Evolutionary conservation across 2,329 filamentous ascomycete genomes (phyloP), one percentile per base, ranked within the genome.

Genomic region (Pseudogymnoascus sp.): DNA sequence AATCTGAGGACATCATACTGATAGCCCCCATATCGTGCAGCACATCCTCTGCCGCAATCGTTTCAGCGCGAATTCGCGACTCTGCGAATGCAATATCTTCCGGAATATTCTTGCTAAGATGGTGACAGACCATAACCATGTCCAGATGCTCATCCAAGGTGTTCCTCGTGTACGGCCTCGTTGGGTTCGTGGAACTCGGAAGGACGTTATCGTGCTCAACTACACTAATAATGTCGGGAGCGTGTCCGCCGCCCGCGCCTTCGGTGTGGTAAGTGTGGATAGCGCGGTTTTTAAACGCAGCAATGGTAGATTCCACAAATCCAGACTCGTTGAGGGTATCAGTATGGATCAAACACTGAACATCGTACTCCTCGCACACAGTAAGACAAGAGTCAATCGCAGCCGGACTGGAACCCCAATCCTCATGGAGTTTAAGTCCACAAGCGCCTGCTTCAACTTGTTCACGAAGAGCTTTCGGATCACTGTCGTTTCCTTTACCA

Each of bases 111-210:
- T 90, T 91, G 61, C 88, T 92, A 8, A 98, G 80, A 72, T 98
- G 93, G 75, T 98, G 93, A 79, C 93, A 98, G 38, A 96, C 91
- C 93, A 97, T 97, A 56, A 97, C 80, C 93, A 98, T 98, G 78
- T 98, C 93, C 12, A 97, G 84, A 77, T 98, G 93, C 76, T 98
- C 93, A 72, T 97, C 93, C 0, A 98, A 83, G 0, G 93, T 98
- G 78, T 98, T 97, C 68, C 83, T 81, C 1, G 93, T 98, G 76
- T 87, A 97, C 0, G 93, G 93, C 2, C 93, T 82, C 1, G 93
- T 98, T 0, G 93, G 93, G 74, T 96, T 98, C 0, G 93, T 98
- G 56, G 89, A 93, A 4, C 88, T 91, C 0, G 93, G 93, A 0
- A 98, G 83, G 2, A 98, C 92, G 72, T 98, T 95, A 59, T 84